A percentile compares a stretch with the other conserved stretches of the same genome.
Evolutionary conservation across 2,329 filamentous ascomycete species (phyloP).

Genomic region (Claviceps capensis): DNA sequence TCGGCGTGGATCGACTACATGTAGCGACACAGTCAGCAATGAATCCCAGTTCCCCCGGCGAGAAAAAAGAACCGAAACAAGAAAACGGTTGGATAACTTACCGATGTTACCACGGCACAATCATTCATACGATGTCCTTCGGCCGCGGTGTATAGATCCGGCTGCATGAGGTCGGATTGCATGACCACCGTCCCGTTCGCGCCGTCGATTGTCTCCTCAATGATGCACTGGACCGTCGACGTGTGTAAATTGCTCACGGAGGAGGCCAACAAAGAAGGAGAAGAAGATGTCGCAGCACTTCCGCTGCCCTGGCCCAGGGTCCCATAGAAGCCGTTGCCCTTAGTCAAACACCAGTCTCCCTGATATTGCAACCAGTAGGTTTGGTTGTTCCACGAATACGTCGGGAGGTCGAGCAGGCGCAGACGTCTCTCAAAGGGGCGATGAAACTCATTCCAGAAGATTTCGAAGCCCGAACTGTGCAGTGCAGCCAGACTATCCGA

Average conservation of each 20-base stretch:
- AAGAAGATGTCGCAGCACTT: background rate
- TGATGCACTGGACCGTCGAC: conserved; percentile 23
- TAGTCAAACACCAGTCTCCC: conserved; percentile 59
- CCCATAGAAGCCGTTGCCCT: conserved; percentile 45
- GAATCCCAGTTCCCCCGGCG: no score
- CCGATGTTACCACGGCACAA: conserved; percentile 27
- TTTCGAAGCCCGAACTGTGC: conserved; percentile 33
- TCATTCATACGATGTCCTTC: conserved; percentile 30
- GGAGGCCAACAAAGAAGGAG: background rate
- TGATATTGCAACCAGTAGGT: conserved; percentile 53
- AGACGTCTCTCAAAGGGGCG: conserved; percentile 28
- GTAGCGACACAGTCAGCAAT: background rate
- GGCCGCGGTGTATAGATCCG: conserved; percentile 22
- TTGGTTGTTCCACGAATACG: conserved; percentile 60
- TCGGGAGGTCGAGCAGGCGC: conserved; percentile 47
- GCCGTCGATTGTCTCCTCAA: conserved; percentile 18
- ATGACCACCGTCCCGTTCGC: conserved; percentile 16
- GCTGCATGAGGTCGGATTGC: conserved; percentile 26
- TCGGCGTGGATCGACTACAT: conserved; percentile 32
- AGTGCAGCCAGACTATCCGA: conserved; percentile 41
- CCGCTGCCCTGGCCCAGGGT: background rate
- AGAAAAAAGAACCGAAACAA: no score
- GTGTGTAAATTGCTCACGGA: conserved; percentile 10
- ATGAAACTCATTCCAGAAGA: conserved; percentile 53
- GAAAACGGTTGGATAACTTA: conserved; percentile 15